Evolutionary conservation across 2,329 filamentous ascomycete species (phyloP).

Genomic region (Nothophaeocryptopus gaeumannii): DNA sequence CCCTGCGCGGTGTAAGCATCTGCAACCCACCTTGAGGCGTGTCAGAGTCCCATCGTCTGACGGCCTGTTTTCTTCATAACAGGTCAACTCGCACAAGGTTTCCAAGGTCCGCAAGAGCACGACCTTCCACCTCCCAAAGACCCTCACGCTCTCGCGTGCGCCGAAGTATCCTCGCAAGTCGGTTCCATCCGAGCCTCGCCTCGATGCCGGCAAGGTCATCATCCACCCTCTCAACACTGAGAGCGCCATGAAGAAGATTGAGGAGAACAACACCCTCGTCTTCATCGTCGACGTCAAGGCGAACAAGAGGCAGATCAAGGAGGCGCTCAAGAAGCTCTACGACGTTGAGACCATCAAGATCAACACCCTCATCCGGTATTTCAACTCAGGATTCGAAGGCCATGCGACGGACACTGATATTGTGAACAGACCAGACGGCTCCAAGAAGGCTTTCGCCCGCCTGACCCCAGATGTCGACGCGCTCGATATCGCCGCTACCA

Average conservation of each 20-base stretch:
- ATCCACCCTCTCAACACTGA: constrained; percentile 99
- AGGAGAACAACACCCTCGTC: constrained; percentile 97
- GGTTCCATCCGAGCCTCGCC: constrained; percentile 80
- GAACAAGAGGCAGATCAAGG: constrained; percentile 99
- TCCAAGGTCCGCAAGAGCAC: constrained; percentile 89
- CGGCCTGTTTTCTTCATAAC: constrained; percentile 47
- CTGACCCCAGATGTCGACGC: constrained; percentile 96
- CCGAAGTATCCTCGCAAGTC: constrained; percentile 98
- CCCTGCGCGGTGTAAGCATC: constrained; percentile 85
- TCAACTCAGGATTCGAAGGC: not conserved
- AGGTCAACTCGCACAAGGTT: constrained; percentile 78
- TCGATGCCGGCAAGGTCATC: constrained; percentile 97
- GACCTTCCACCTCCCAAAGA: constrained; percentile 98
- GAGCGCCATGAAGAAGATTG: constrained; percentile 99
- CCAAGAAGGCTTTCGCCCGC: constrained; percentile 98
- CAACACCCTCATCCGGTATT: constrained; percentile 95
- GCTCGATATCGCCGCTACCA: constrained; percentile 98
- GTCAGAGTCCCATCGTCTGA: constrained; percentile 53
- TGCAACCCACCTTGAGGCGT: constrained; percentile 43
- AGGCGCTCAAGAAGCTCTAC: constrained; percentile 97
- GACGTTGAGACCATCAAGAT: constrained; percentile 98
- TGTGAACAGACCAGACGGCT: constrained; percentile 73
- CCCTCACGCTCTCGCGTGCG: constrained; percentile 80
- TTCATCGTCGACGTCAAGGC: constrained; percentile 61
- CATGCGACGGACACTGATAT: constrained; percentile 14